These are phyloP conservation scores for Termitomyces heimii DNA, from an alignment of 768 basidiomycete genomes.

Conservation along the genomic window DNA sequence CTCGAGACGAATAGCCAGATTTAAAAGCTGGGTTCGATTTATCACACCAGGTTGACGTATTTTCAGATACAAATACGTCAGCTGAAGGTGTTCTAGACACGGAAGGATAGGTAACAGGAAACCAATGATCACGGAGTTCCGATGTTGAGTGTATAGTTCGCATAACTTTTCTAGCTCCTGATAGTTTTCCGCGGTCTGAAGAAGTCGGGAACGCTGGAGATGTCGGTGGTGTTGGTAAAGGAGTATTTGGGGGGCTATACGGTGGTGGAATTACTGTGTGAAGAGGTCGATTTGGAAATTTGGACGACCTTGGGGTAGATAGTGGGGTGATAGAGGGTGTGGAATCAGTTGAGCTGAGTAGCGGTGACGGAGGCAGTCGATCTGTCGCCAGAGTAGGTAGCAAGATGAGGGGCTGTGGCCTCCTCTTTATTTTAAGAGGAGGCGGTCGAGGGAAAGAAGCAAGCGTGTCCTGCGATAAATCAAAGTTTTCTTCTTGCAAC, in stretches of 20 bases:
- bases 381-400: slow-evolving; percentile 21
- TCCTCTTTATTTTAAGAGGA: slow-evolving; percentile 28
- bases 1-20: neutral
- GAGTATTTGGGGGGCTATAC: slow-evolving; percentile 30
- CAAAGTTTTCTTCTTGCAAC: neutral
- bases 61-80: neutral
- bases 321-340: slow-evolving; percentile 37
- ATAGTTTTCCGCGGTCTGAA: neutral
- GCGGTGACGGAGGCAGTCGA: slow-evolving; percentile 26
- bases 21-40: neutral
- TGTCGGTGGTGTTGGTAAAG: slow-evolving; percentile 28
- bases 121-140: slow-evolving; percentile 8
- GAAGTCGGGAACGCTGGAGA: slow-evolving; percentile 9
- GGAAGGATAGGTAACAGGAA: slow-evolving; percentile 2
- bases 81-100: slow-evolving; percentile 17
- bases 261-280: slow-evolving; percentile 23
- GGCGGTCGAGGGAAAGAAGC: slow-evolving; percentile 35
- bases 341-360: slow-evolving; percentile 29
- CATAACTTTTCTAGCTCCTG: slow-evolving; percentile 4
- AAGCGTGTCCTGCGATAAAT: slow-evolving; percentile 13
- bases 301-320: slow-evolving; percentile 10
- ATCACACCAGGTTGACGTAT: neutral
- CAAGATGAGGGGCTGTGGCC: slow-evolving; percentile 35
- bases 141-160: slow-evolving; percentile 19
- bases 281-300: slow-evolving; percentile 16